phyloP scores from a whole-genome alignment of 179 eudicot species.

The Silene coronaria region DNA sequence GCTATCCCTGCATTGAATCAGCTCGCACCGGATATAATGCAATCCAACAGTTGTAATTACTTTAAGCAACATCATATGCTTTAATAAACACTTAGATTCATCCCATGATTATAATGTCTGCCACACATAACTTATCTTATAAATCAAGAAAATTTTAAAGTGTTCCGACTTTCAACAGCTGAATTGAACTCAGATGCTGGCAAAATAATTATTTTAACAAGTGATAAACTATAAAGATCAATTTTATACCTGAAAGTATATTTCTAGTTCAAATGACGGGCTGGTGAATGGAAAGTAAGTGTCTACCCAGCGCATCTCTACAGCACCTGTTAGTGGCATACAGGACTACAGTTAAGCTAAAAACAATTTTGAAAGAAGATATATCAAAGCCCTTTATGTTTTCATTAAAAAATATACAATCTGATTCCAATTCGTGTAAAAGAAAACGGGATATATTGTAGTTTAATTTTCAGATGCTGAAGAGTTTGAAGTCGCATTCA shows the following conservation, averaged over 20 bases:
- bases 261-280: conserved; percentile 95
- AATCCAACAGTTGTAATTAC: not conserved
- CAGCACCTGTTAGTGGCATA: conserved; percentile 52
- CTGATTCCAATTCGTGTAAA: not conserved
- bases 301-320: conserved; percentile 98
- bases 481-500: not conserved
- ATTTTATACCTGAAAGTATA: conserved; percentile 75
- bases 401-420: not conserved
- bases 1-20: not conserved
- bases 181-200: not conserved
- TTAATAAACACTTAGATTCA: too few relatives aligned
- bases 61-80: not conserved
- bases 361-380: not conserved
- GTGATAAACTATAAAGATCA: not conserved
- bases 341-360: not conserved
- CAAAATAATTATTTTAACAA: not conserved
- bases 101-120: not conserved
- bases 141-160: not conserved
- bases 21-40: not conserved
- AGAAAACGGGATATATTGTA: not conserved
- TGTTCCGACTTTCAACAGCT: not conserved
- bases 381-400: not conserved
- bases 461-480: not conserved
- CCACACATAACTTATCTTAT: too few relatives aligned
- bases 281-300: conserved; percentile 90